A percentile compares a stretch with the other conserved stretches of the same genome.
phyloP scores from a whole-genome alignment of 108 stramenopile species.

The Parmales sp. region DNA sequence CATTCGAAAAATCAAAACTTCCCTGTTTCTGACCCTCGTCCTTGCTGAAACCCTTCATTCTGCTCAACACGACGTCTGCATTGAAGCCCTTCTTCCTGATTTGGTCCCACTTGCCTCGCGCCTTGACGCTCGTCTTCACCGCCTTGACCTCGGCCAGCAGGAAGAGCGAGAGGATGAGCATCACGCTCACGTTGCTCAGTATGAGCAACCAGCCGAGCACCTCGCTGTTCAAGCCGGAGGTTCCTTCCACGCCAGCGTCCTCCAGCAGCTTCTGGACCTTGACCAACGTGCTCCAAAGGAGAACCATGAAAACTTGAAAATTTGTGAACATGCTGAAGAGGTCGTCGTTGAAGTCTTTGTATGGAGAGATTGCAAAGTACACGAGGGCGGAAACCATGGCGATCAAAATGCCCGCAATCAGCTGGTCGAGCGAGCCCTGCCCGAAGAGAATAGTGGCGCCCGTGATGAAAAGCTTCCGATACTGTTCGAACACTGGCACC shows the following conservation, averaged over 20 bases:
- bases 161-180: neutral
- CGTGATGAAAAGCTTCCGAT: neutral
- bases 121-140: neutral
- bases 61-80: neutral
- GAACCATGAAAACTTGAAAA: neutral
- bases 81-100: neutral
- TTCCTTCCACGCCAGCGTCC: neutral
- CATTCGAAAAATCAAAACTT: no score
- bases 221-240: neutral
- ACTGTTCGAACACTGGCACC: neutral
- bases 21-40: no score
- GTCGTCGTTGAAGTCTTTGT: neutral
- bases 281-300: neutral
- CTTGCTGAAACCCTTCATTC: no score
- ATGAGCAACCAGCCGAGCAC: neutral
- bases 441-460: conserved; percentile 3
- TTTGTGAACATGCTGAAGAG: neutral
- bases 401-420: neutral
- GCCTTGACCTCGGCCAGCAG: neutral
- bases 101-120: neutral
- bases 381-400: neutral
- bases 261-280: neutral
- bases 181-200: neutral
- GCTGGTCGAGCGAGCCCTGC: neutral
- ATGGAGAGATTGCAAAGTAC: neutral